A percentile compares a stretch with the other conserved stretches of the same genome.
Conservation (phyloP, 352 stramenopile species). For the Phytophthora tentaculata region DNA sequence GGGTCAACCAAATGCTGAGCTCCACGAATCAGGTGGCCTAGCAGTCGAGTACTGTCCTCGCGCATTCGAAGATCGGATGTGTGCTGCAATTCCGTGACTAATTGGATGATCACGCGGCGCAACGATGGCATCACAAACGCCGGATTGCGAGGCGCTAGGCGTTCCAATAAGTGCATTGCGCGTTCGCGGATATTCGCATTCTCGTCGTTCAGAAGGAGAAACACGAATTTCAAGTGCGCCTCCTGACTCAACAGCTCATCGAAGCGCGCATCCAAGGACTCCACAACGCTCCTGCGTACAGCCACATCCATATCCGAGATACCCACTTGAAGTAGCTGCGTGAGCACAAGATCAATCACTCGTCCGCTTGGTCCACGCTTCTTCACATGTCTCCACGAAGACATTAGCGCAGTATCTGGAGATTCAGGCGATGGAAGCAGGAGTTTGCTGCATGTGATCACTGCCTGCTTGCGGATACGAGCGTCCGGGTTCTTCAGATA, state of each 20-base stretch:
- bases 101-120: conserved; percentile 92
- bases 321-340: conserved; percentile 91
- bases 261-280: conserved; percentile 92
- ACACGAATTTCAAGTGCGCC: conserved; percentile 93
- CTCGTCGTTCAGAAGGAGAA: conserved; percentile 97
- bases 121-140: conserved; percentile 96
- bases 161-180: conserved; percentile 93
- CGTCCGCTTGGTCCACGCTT: conserved; percentile 84
- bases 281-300: conserved; percentile 94
- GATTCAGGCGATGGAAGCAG: conserved; percentile 52
- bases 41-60: conserved; percentile 90
- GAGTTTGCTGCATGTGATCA: conserved; percentile 84
- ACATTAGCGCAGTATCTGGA: conserved; percentile 28
- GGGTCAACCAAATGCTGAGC: conserved; percentile 89
- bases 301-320: conserved; percentile 92
- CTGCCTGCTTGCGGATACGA: conserved; percentile 91
- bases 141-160: conserved; percentile 94
- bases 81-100: conserved; percentile 96
- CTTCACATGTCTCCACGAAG: conserved; percentile 68
- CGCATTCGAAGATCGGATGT: conserved; percentile 84
- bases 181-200: conserved; percentile 87
- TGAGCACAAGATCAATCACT: conserved; percentile 95
- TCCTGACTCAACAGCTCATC: conserved; percentile 94
- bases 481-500: conserved; percentile 93
- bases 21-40: conserved; percentile 84